Evolutionary conservation across 768 basidiomycete genomes (phyloP), one percentile per base, ranked within the genome.

Genomic region (Dendrothele bispora): DNA sequence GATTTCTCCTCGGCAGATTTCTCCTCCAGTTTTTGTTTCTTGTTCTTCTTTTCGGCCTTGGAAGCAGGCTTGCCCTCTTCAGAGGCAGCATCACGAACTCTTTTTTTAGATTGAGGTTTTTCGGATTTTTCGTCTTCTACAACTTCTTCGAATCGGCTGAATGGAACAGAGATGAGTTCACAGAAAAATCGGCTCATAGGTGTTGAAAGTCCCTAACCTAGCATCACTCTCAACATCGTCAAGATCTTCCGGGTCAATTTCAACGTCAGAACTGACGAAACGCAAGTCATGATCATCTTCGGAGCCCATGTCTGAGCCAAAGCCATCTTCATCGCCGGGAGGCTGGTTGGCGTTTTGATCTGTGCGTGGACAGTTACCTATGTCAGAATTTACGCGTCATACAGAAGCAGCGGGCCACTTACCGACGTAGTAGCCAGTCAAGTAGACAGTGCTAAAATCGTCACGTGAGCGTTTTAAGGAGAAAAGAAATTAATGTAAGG

Each of bases 401-500:
- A 27, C 15, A 12, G 18, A 46, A 28, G 44, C 42, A 43, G 38
- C 28, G 30, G 29, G 38, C 50, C 32, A 60, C 73, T 37, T 65
- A 87, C 88, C 81, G 62, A 94, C 80, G 66, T 91, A 93, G 67
- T 93, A 91, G 46, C 92, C 91, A 53, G 84, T 83, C 51, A 94
- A 68, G 68, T 91, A 82, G 40, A 93, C 75, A 40, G 84, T 70
- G 64, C 86, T 90, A 25, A 50, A 24, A 50, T 50, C 17, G 47
- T 61, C 48, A 52, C 57, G 55, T 47, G 36, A 49, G 18, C 17
- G 35, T 26, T 37, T 15, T 14, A 25, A 26, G 39, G 11, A 10
- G 10, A 48, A 15, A 39, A 39, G 43, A 21, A 46, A 42, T 29
- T 17, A 43, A 39, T 12, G 40, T 17, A 24, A 18, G 11, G 54